Evolutionary conservation across 305 asterid species (phyloP).

Genomic region (Ilex paraguariensis): DNA sequence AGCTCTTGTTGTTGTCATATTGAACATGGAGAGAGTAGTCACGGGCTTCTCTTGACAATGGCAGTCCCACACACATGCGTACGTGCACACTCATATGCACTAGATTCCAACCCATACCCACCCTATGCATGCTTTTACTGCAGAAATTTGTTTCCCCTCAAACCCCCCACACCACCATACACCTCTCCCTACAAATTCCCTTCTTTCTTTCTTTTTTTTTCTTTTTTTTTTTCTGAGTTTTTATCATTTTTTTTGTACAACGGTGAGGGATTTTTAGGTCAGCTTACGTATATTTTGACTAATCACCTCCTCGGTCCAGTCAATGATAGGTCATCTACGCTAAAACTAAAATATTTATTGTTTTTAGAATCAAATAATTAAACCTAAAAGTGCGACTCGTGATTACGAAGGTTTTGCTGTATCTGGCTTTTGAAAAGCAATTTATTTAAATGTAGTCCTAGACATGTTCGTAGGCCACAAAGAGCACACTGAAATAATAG

Average conservation of each 20-base stretch:
- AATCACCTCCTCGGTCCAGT: too few relatives aligned
- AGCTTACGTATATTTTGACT: too few relatives aligned
- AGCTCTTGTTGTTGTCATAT: slow-evolving; percentile 36
- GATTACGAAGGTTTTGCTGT: too few relatives aligned
- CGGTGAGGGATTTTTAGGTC: too few relatives aligned
- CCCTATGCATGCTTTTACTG: neutral
- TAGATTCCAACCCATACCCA: slow-evolving; percentile 14
- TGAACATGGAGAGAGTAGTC: slow-evolving; percentile 33
- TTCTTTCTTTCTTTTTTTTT: neutral
- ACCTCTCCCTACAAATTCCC: neutral
- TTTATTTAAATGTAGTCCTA: too few relatives aligned
- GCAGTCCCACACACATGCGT: slow-evolving; percentile 23
- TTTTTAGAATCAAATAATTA: too few relatives aligned
- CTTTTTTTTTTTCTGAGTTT: neutral
- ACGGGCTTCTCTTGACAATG: slow-evolving; percentile 70
- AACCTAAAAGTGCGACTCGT: too few relatives aligned
- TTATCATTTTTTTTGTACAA: too few relatives aligned
- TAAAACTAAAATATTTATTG: too few relatives aligned
- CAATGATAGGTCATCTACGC: neutral
- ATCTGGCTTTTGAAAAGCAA: too few relatives aligned
- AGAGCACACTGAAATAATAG: too few relatives aligned
- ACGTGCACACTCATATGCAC: slow-evolving; percentile 3
- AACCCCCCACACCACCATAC: neutral
- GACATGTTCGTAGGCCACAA: too few relatives aligned
- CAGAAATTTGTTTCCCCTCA: neutral